Evolutionary conservation across 495 filamentous ascomycete species (phyloP), one percentile per base, ranked within the genome.

Genomic region (Xylaria palmicola): DNA sequence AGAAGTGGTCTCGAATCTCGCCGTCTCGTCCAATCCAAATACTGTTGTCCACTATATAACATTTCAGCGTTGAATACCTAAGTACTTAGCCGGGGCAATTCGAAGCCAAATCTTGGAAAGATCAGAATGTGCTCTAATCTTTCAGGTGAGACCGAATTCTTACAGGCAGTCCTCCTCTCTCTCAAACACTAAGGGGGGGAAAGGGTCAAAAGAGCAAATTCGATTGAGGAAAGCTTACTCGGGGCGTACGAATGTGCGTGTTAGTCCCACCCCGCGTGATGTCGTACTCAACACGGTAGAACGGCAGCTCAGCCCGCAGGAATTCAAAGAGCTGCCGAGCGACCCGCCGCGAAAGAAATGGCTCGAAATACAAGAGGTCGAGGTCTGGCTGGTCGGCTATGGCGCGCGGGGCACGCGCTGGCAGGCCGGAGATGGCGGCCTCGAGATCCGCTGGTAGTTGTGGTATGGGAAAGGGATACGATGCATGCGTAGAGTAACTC

Each of bases 201-300:
- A 4, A 13, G 13, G 3, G 7, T 48, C 27, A 6, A 41, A 20
- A 32, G 51, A 22, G n/a, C n/a, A n/a, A n/a, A n/a, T n/a, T n/a
- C n/a, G n/a, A n/a, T n/a, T 17, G 1, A 4, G 6, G 5, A 30
- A 32, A n/a, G 27, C 59, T 51, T 36, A 52, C 36, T 6, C 53
- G 79, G 3, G 89, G 89, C 6, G 88, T 91, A 47, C 79, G 83
- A 56, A 91, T 84, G 5, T 74, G 62, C 0, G 83, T 87, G n/a
- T 85, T 78, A 0, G 78, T 60, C 0, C 78, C 74, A 4, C 79
- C 81, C 26, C 88, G 78, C 45, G 83, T 85, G 65, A 89, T 89
- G 12, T 74, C 81, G 69, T 92, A 91, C 54, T 84, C 75, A 0
- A 91, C 89, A 15, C 87, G 79, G 69, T 91, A 91, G 72, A 90